Evolutionary conservation across 331 rosid species (phyloP), one percentile per base, ranked within the genome.

Genomic region (Erythrophleum ivorense): DNA sequence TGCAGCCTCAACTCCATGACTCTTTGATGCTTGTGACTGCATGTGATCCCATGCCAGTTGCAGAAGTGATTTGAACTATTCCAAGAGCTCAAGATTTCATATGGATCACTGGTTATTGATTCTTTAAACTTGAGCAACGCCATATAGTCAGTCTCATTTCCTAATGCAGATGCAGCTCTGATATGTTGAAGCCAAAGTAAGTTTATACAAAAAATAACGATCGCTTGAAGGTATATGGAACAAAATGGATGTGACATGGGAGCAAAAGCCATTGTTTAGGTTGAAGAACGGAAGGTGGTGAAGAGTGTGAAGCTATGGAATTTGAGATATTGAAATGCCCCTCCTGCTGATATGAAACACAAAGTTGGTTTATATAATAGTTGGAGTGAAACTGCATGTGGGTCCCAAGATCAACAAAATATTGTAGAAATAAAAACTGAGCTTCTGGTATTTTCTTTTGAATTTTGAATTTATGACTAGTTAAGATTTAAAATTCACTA

Each of bases 71-170:
- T 72, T 24, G 77, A 72, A 31, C 62, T 31, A 72, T 72, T 72
- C 77, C 77, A 72, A 2, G 77, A 49, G 46, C 60, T 50, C 31
- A 72, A 50, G 41, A 50, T 8, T 34, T 69, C 50, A 55, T 7
- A 5, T 2, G 82, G 77, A 50, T 79, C 82, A 55, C 6, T 1
- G 9, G 0, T 0, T 72, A 72, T 50, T 49, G 45, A 50, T 14
- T 72, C 62, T 50, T 50, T 49, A 33, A 72, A 72, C 29, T 79
- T 69, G 46, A 79, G 59, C 70, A 79, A 29, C 3, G 77, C 76
- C 70, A 55, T 13, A 5, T 24, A 50, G 40, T 68, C 82, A 18
- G 60, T 77, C 77, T 63, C 62, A 3, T 77, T 77, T 33, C 41
- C 52, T 11, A 15, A 43, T 63, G 73, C 12, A 6, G 82, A 6